phyloP scores from a whole-genome alignment of 2,329 filamentous ascomycete genomes.

The Samsoniella hepiali region DNA sequence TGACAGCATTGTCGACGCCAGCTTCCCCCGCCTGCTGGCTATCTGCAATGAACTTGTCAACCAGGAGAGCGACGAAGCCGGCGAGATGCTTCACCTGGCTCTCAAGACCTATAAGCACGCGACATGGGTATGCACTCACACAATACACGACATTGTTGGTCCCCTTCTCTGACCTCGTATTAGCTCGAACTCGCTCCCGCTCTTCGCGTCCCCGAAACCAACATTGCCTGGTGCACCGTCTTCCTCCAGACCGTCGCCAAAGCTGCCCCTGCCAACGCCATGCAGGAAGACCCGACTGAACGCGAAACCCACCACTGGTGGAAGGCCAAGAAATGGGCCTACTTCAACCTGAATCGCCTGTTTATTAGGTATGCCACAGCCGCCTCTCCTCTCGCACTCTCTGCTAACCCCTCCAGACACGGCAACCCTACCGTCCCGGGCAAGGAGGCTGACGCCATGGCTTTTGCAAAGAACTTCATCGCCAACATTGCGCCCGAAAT shows the following conservation, averaged over 20 bases:
- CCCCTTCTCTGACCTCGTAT: constrained; percentile 9
- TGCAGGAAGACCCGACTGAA: constrained; percentile 81
- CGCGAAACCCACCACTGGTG: constrained; percentile 96
- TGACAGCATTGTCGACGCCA: constrained; percentile 87
- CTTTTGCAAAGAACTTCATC: constrained; percentile 88
- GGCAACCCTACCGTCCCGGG: constrained; percentile 78
- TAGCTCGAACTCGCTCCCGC: constrained; percentile 82
- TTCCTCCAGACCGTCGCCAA: constrained; percentile 91
- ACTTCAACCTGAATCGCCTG: constrained; percentile 93
- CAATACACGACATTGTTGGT: neutral
- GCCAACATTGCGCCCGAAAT: constrained; percentile 92
- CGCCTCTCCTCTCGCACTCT: neutral
- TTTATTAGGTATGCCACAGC: constrained; percentile 73
- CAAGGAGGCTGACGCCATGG: constrained; percentile 71
- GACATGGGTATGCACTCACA: constrained; percentile 66
- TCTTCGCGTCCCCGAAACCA: constrained; percentile 75
- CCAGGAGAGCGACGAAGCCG: constrained; percentile 89
- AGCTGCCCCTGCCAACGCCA: constrained; percentile 71
- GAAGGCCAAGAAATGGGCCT: constrained; percentile 99
- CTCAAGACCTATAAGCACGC: constrained; percentile 98
- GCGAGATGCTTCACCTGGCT: constrained; percentile 92
- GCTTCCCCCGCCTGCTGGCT: constrained; percentile 80
- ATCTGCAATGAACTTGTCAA: constrained; percentile 88
- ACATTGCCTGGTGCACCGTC: constrained; percentile 93
- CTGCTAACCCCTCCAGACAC: constrained; percentile 56